These are phyloP conservation scores for Exophiala sp. DNA, from an alignment of 2,329 filamentous ascomycete species.

Conservation along the genomic window DNA sequence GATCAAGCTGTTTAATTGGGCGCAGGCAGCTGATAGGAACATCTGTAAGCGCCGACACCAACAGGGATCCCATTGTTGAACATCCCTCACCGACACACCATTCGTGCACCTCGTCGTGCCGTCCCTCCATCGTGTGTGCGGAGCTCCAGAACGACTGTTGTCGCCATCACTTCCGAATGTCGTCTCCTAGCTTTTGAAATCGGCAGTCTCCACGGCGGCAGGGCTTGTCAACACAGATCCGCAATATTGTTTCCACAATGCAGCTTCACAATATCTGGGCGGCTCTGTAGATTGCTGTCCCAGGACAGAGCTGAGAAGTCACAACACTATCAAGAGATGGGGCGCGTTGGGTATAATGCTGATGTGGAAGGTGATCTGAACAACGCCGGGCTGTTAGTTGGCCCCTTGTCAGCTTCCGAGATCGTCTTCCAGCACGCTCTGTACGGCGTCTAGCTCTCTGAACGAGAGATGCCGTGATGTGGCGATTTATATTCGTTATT, in stretches of 20 bases:
- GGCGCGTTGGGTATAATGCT: too few relatives aligned
- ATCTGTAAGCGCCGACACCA: conserved; percentile 13
- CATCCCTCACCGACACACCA: neutral
- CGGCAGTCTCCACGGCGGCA: neutral
- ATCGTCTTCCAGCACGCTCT: too few relatives aligned
- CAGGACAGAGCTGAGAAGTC: neutral
- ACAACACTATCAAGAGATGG: neutral
- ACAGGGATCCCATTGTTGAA: conserved; percentile 4
- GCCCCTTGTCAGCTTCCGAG: too few relatives aligned
- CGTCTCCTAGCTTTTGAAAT: neutral
- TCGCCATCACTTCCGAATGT: neutral
- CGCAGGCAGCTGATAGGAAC: neutral
- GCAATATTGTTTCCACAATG: neutral
- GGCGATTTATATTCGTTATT: too few relatives aligned
- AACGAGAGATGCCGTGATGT: too few relatives aligned
- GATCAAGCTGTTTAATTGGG: conserved; percentile 7
- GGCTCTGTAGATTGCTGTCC: conserved; percentile 2
- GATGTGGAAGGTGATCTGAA: too few relatives aligned
- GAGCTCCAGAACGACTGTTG: neutral
- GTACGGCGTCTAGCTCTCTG: too few relatives aligned
- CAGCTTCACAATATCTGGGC: neutral
- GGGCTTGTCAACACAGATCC: conserved; percentile 1
- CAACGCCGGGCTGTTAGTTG: too few relatives aligned
- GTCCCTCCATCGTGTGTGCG: neutral
- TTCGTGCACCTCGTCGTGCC: neutral